Conservation (phyloP, 306 rosid genomes). For the Pyrus pyrifolia region DNA sequence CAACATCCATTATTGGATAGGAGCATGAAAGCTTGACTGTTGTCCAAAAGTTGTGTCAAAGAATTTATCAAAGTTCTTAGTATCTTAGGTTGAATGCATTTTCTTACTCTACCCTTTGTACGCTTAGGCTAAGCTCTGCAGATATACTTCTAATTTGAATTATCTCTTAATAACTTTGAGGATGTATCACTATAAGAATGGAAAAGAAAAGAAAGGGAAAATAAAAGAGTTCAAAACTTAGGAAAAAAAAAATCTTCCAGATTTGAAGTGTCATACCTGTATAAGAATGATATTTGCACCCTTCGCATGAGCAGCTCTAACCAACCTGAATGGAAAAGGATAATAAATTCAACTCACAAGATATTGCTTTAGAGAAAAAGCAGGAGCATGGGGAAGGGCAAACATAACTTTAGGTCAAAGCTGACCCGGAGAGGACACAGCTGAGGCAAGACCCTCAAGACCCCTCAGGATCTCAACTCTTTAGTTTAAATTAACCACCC, state of each 20-base stretch:
- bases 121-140: neutral
- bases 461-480: neutral
- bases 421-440: neutral
- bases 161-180: neutral
- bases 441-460: neutral
- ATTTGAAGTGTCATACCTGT: slow-evolving; percentile 46
- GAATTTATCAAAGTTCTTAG: neutral
- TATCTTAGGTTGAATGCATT: neutral
- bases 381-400: neutral
- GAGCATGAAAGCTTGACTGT: neutral
- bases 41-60: neutral
- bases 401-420: neutral
- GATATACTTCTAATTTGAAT: neutral
- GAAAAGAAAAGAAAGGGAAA: neutral
- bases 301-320: slow-evolving; percentile 73
- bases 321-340: slow-evolving; percentile 46
- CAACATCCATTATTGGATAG: neutral
- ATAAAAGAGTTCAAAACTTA: no score
- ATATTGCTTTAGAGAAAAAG: neutral
- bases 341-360: neutral
- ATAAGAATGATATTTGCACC: slow-evolving; percentile 87
- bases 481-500: neutral
- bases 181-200: neutral
- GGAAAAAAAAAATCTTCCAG: neutral
- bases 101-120: neutral